Evolutionary conservation across 345 rosid species (phyloP), one percentile per base, ranked within the genome.

Genomic region (Lepidium didymum): DNA sequence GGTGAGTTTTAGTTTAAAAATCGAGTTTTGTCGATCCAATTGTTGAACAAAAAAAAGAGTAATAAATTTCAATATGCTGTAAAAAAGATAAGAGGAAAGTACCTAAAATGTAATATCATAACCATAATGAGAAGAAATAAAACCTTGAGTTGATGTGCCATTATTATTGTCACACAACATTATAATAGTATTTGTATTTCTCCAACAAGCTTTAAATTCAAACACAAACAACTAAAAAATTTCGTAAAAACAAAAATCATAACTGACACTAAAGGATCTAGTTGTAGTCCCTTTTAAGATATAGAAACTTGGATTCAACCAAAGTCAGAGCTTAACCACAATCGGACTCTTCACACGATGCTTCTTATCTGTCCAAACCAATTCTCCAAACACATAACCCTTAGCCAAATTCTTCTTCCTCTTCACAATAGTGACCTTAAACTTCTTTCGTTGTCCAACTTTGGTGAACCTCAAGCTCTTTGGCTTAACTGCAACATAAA

Each of bases 271-370:
- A 45, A 46, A 67, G 36, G 37, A 38, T 36, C 2, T 35, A 71
- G 9, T 23, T n/a, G n/a, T 43, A 34, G 15, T 52, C 33, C 43
- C 56, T 29, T 38, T 54, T 27, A 62, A 43, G 46, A 42, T 44
- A 45, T 55, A 55, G 11, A 38, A 16, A 47, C 57, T 45, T 64
- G n/a, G 10, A 51, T 8, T 8, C 7, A 42, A 16, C 36, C 42
- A 42, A 60, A 69, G 27, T 77, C 35, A 64, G 71, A 62, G 78
- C 69, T 77, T 87, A 23, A 80, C 79, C 68, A 56, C 87, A 59
- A 90, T 86, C 16, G 96, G 93, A 78, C 98, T 92, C 79, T 85
- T 83, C 8, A 88, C 93, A 60, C 59, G 16, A 77, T 86, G 96
- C 44, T 45, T 66, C 59, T 73, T 76, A 71, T 92, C 98, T 1